A percentile compares a stretch with the other conserved stretches of the same genome.
phyloP scores from a whole-genome alignment of 2,329 filamentous ascomycete species.

The Canariomyces notabilis region DNA sequence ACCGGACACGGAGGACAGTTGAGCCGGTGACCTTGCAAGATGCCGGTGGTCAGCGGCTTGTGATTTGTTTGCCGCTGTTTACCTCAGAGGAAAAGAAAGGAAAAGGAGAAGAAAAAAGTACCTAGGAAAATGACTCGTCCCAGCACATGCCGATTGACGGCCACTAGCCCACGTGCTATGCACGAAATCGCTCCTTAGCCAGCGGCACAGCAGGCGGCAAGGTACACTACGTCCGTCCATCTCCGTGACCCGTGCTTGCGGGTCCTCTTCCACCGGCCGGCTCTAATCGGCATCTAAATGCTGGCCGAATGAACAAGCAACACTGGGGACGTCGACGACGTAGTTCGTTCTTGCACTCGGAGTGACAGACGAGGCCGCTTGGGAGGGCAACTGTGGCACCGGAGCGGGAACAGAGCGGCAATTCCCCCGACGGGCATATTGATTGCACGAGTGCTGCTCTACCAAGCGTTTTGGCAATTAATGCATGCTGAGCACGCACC shows the following conservation, averaged over 20 bases:
- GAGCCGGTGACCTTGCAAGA: no score
- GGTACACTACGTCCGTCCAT: no score
- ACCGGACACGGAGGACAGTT: no score
- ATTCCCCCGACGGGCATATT: background rate
- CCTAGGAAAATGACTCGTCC: background rate
- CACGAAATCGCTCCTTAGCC: constrained; percentile 4
- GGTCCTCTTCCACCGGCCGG: background rate
- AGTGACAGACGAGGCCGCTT: background rate
- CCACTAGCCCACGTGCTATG: constrained; percentile 1
- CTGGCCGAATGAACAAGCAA: background rate
- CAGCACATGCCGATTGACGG: background rate
- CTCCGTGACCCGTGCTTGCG: background rate
- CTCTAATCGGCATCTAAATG: background rate
- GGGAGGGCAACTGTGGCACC: background rate
- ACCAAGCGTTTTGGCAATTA: background rate
- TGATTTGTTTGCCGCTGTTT: background rate
- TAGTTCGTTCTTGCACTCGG: no score
- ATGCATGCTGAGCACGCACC: background rate
- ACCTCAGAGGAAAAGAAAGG: no score
- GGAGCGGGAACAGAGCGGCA: background rate
- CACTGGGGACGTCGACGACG: no score
- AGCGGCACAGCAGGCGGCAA: constrained; percentile 8
- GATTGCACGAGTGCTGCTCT: background rate
- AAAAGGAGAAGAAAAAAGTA: constrained; percentile 1
- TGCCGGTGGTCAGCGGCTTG: no score